Evolutionary conservation across 1,284 basidiomycete genomes (phyloP).

Genomic region (Fomes fomentarius): DNA sequence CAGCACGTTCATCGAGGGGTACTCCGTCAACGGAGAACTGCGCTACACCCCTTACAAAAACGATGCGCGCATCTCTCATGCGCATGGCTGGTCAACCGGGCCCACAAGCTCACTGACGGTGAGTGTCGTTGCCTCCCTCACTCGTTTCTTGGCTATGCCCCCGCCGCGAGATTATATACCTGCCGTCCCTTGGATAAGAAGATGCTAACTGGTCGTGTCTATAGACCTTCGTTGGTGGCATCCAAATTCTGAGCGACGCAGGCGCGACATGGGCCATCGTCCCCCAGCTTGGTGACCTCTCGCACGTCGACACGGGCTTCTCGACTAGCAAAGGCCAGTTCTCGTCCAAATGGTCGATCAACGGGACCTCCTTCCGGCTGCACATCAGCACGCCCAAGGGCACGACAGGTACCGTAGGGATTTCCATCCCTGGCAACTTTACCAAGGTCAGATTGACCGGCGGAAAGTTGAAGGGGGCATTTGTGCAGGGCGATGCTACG

Average conservation of each 20-base stretch:
- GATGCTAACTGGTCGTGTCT: too few relatives aligned
- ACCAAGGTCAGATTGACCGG: slow-evolving; percentile 3
- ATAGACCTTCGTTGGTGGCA: slow-evolving; percentile 21
- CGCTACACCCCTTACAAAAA: slow-evolving; percentile 22
- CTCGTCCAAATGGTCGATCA: slow-evolving; percentile 19
- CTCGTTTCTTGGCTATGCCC: too few relatives aligned
- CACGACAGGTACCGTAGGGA: slow-evolving; percentile 15
- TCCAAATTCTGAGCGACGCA: slow-evolving; percentile 19
- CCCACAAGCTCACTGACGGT: slow-evolving; percentile 22
- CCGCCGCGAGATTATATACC: too few relatives aligned
- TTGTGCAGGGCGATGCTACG: slow-evolving; percentile 6
- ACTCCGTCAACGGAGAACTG: slow-evolving; percentile 18
- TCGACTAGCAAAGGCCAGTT: slow-evolving; percentile 17
- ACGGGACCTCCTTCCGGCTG: slow-evolving; percentile 5
- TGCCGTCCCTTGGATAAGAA: too few relatives aligned
- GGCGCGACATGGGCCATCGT: slow-evolving; percentile 19
- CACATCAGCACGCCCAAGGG: slow-evolving; percentile 16
- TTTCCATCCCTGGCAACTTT: slow-evolving; percentile 12
- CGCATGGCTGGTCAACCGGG: slow-evolving; percentile 24
- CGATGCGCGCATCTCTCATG: slow-evolving; percentile 21
- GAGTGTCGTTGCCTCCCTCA: too few relatives aligned
- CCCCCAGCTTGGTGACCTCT: slow-evolving; percentile 18
- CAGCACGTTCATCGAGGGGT: slow-evolving; percentile 27
- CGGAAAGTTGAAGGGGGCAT: background rate
- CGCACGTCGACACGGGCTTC: slow-evolving; percentile 19